phyloP scores from a whole-genome alignment of 208 protist genomes.

The Leishmania aethiopica region DNA sequence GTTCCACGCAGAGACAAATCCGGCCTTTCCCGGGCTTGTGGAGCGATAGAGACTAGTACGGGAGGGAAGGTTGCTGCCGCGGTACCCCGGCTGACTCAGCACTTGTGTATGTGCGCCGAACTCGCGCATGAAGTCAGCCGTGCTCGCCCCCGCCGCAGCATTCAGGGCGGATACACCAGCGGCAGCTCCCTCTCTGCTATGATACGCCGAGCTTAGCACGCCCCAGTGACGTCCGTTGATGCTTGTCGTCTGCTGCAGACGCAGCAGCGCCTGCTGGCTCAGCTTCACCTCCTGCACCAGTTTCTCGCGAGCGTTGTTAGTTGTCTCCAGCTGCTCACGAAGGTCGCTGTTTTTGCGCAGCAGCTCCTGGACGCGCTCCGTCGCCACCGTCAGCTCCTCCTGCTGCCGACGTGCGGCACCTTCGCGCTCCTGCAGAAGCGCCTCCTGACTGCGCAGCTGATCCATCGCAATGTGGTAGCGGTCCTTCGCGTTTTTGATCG shows the following conservation, averaged over 20 bases:
- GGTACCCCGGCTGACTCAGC: not conserved
- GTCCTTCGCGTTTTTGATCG: constrained; percentile 68
- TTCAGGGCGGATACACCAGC: not conserved
- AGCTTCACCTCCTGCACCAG: constrained; percentile 77
- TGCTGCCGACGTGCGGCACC: constrained; percentile 33
- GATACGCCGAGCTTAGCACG: constrained; percentile 25
- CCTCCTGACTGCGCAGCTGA: constrained; percentile 58
- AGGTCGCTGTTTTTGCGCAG: constrained; percentile 66
- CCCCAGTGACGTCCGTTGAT: constrained; percentile 73
- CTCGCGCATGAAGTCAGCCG: constrained; percentile 27
- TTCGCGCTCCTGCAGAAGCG: constrained; percentile 63
- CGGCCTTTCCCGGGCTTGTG: not conserved
- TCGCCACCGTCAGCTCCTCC: constrained; percentile 48
- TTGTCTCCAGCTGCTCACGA: constrained; percentile 66
- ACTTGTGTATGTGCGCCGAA: constrained; percentile 24
- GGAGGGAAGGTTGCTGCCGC: not conserved
- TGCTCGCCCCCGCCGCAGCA: not conserved
- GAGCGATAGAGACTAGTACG: not conserved
- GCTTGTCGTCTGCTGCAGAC: constrained; percentile 79
- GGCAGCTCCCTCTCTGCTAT: not conserved
- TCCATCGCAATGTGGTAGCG: constrained; percentile 55
- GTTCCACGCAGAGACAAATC: not conserved
- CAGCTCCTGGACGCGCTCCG: constrained; percentile 43
- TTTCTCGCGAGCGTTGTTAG: constrained; percentile 61
- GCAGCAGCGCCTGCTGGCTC: constrained; percentile 75